Percentiles rank a stretch among this genome's conserved stretches.
Evolutionary conservation across 495 filamentous ascomycete genomes (phyloP).

Genomic region (Neurospora sp.): DNA sequence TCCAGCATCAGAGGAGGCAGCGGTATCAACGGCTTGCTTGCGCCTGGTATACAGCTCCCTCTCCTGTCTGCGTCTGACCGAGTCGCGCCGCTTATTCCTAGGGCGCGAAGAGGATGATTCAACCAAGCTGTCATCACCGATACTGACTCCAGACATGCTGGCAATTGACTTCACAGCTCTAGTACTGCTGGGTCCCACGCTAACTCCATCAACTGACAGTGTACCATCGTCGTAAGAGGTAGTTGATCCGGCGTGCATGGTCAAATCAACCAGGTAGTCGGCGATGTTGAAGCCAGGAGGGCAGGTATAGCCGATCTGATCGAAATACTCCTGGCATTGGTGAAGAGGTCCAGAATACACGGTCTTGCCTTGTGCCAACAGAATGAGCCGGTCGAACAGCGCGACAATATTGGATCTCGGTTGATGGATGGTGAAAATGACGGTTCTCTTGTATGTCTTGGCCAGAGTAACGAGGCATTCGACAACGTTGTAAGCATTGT

Average conservation of each 20-base stretch:
- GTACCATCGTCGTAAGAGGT: constrained; percentile 39
- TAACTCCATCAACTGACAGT: constrained; percentile 51
- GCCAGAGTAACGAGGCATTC: constrained; percentile 92
- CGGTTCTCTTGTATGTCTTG: constrained; percentile 89
- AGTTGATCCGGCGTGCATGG: constrained; percentile 68
- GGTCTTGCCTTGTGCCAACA: constrained; percentile 78
- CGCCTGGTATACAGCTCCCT: constrained; percentile 82
- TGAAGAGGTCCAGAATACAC: constrained; percentile 90
- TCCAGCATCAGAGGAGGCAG: constrained; percentile 55
- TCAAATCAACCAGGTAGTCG: constrained; percentile 92
- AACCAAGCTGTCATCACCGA: constrained; percentile 40
- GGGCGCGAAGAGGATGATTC: constrained; percentile 44
- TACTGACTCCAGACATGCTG: constrained; percentile 60
- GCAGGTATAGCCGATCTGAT: constrained; percentile 79
- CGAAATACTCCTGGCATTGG: constrained; percentile 86
- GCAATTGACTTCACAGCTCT: constrained; percentile 85
- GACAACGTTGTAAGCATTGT: constrained; percentile 93
- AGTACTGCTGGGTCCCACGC: constrained; percentile 77
- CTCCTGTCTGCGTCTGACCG: constrained; percentile 74
- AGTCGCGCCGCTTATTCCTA: constrained; percentile 56
- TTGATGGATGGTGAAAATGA: constrained; percentile 98
- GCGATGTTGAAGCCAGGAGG: constrained; percentile 98
- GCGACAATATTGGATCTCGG: constrained; percentile 99
- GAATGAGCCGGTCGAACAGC: constrained; percentile 87
- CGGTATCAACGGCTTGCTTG: constrained; percentile 53